These are phyloP conservation scores for Rhodomyrtus psidioides DNA, from an alignment of 441 rosid genomes.

Conservation along the genomic window DNA sequence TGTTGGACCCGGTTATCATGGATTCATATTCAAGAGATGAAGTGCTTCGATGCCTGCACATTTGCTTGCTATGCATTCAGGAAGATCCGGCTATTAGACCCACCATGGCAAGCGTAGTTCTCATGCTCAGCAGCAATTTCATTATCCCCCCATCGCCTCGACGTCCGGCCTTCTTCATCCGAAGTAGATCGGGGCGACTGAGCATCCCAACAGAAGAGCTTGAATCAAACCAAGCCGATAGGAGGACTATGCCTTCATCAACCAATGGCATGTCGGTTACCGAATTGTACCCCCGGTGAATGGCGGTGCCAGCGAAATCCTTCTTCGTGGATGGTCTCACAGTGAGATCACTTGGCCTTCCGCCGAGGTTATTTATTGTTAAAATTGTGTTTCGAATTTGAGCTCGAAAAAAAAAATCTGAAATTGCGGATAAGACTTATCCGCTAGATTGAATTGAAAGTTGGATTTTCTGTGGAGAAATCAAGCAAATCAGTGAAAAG, in stretches of 20 bases:
- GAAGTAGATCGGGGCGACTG: neutral
- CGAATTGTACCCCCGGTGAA: neutral
- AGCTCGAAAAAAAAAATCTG: too few relatives aligned
- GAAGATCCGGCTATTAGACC: neutral
- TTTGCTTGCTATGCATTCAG: neutral
- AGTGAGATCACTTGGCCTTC: neutral
- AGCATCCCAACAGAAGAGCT: neutral
- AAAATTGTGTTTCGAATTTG: too few relatives aligned
- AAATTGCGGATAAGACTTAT: too few relatives aligned
- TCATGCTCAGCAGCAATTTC: neutral
- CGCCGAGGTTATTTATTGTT: too few relatives aligned
- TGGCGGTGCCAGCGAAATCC: neutral
- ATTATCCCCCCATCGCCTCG: neutral
- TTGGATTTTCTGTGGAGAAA: too few relatives aligned
- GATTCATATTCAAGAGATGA: neutral
- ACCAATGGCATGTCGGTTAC: neutral
- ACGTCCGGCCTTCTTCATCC: neutral
- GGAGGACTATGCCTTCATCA: neutral
- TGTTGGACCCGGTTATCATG: neutral
- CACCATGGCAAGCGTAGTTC: too few relatives aligned
- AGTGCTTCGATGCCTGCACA: too few relatives aligned
- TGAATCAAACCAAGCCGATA: neutral
- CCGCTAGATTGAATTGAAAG: too few relatives aligned
- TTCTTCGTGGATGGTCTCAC: neutral
- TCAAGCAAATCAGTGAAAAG: too few relatives aligned